Percentiles rank a stretch among this genome's conserved stretches.
phyloP scores from a whole-genome alignment of 768 basidiomycete species.

The Dendrothele bispora region DNA sequence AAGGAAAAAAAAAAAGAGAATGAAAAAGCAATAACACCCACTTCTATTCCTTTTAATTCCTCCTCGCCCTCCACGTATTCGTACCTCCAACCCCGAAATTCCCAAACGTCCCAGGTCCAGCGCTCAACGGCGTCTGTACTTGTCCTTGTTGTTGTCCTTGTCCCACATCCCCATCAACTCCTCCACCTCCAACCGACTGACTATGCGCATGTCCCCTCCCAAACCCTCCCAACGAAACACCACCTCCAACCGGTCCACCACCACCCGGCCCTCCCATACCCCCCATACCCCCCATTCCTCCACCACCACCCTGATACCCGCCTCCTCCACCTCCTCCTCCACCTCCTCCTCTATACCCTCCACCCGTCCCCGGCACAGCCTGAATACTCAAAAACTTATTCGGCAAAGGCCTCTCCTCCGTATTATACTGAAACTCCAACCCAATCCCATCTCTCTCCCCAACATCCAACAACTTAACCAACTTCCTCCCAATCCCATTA shows the following conservation, averaged over 20 bases:
- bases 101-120: constrained; percentile 42
- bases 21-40: no score
- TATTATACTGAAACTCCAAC: constrained; percentile 92
- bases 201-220: constrained; percentile 33
- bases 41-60: background rate
- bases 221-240: constrained; percentile 37
- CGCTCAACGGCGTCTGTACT: constrained; percentile 14
- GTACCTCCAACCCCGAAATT: constrained; percentile 43
- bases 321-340: constrained; percentile 26
- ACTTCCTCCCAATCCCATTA: constrained; percentile 80
- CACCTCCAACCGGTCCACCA: background rate
- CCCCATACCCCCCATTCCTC: constrained; percentile 23
- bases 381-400: constrained; percentile 86
- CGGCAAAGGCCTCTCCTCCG: constrained; percentile 69
- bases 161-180: background rate
- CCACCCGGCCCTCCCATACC: constrained; percentile 16
- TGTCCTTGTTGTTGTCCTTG: constrained; percentile 15
- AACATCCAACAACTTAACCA: constrained; percentile 81
- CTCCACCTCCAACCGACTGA: constrained; percentile 1
- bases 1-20: no score
- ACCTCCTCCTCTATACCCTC: constrained; percentile 73
- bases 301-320: constrained; percentile 23
- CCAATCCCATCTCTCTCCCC: constrained; percentile 84
- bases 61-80: background rate
- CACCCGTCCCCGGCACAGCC: constrained; percentile 60